A percentile compares a stretch with the other conserved stretches of the same genome.
phyloP scores from a whole-genome alignment of 2,329 filamentous ascomycete species.

The Calonectria hongkongensis region DNA sequence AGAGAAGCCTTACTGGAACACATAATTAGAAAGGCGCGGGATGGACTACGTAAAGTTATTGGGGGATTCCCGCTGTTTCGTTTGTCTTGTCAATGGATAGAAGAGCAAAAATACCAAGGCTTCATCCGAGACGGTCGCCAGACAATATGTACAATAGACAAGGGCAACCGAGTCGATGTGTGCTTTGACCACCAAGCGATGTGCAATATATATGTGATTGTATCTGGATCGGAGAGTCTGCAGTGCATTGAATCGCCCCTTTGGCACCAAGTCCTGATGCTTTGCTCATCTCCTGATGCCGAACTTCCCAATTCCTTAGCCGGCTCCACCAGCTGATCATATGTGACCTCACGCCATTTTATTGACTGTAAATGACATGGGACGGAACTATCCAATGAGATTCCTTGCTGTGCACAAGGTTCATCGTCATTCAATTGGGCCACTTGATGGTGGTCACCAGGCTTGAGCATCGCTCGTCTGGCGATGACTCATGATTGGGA shows the following conservation, averaged over 20 bases:
- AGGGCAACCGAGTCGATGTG: slow-evolving; percentile 52
- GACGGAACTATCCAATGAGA: not conserved
- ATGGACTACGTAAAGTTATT: slow-evolving; percentile 44
- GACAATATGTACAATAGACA: slow-evolving; percentile 55
- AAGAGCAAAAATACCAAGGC: slow-evolving; percentile 52
- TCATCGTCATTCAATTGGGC: not conserved
- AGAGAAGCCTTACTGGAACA: slow-evolving; percentile 25
- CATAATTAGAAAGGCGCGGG: slow-evolving; percentile 31
- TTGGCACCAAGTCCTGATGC: not conserved
- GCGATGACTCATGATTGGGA: slow-evolving; percentile 19
- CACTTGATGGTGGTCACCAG: not conserved
- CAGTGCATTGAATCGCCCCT: too few species aligned
- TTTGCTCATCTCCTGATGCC: not conserved
- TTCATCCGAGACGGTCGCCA: slow-evolving; percentile 50
- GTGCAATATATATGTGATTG: slow-evolving; percentile 30
- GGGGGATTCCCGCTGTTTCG: slow-evolving; percentile 48
- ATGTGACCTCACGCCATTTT: slow-evolving; percentile 3
- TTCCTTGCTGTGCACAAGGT: not conserved
- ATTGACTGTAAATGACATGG: not conserved
- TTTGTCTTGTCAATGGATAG: slow-evolving; percentile 53
- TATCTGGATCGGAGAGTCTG: not conserved
- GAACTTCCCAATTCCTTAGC: slow-evolving; percentile 2
- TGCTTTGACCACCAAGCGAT: slow-evolving; percentile 41
- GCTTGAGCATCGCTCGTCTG: too few species aligned
- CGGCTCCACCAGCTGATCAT: not conserved